Percentiles rank a stretch among this genome's conserved stretches.
These are phyloP conservation scores for Puccinia hordei DNA, from an alignment of 1,284 basidiomycete species.

Conservation along the genomic window DNA sequence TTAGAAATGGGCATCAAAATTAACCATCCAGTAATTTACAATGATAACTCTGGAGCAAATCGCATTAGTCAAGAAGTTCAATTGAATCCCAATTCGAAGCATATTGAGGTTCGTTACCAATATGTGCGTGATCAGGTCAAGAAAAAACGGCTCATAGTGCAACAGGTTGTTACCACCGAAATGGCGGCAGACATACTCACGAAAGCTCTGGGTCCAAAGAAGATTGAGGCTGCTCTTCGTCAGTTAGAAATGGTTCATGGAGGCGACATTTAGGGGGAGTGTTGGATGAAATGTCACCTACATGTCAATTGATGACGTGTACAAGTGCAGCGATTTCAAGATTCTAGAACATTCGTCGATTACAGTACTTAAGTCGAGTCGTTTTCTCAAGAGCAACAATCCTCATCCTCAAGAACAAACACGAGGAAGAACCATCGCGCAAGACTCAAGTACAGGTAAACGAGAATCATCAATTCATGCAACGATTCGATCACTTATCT, in stretches of 20 bases:
- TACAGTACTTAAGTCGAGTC: too few relatives aligned
- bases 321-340: too few relatives aligned
- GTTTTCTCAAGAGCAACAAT: too few relatives aligned
- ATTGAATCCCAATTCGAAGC: not conserved
- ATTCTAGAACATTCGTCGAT: too few relatives aligned
- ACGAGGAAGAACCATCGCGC: too few relatives aligned
- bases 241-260: not conserved
- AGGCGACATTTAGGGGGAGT: too few relatives aligned
- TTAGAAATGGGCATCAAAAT: not conserved
- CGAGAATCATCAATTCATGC: too few relatives aligned
- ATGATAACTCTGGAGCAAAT: not conserved
- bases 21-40: not conserved
- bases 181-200: not conserved
- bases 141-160: not conserved
- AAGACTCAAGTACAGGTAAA: too few relatives aligned
- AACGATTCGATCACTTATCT: too few relatives aligned
- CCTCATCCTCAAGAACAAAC: too few relatives aligned
- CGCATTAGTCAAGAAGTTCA: not conserved
- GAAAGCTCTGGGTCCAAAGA: not conserved
- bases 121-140: not conserved
- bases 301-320: too few relatives aligned
- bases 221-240: not conserved
- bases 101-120: slow-evolving; percentile 1
- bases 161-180: not conserved
- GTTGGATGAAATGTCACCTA: too few relatives aligned